These are phyloP conservation scores for Phytopythium kandeliae DNA, from an alignment of 352 stramenopile species.

Conservation along the genomic window DNA sequence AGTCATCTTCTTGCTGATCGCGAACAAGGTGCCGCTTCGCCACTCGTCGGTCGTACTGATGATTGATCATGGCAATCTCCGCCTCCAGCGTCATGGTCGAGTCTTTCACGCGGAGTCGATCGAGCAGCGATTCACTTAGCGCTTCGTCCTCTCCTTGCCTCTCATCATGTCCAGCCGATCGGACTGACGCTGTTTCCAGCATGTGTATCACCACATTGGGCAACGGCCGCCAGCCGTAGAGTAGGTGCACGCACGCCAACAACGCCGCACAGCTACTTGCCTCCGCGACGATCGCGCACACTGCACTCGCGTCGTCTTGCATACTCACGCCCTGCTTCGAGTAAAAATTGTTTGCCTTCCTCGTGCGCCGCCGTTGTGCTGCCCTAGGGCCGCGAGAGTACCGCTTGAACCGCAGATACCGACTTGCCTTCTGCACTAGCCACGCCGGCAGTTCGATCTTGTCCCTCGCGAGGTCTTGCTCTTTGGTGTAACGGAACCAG, in stretches of 20 bases:
- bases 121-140: constrained; percentile 34
- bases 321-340: constrained; percentile 63
- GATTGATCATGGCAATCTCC: constrained; percentile 68
- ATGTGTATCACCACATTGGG: constrained; percentile 70
- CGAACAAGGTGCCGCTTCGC: constrained; percentile 50
- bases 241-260: constrained; percentile 67
- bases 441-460: constrained; percentile 41
- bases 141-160: constrained; percentile 5
- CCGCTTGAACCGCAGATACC: constrained; percentile 82
- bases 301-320: constrained; percentile 50
- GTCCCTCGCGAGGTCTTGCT: constrained; percentile 30
- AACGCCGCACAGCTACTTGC: constrained; percentile 73
- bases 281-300: constrained; percentile 71
- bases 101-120: constrained; percentile 29
- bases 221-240: constrained; percentile 70
- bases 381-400: constrained; percentile 70
- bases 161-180: not conserved
- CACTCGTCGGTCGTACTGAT: constrained; percentile 67
- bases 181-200: constrained; percentile 17
- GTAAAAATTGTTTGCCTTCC: constrained; percentile 77
- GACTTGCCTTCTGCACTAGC: constrained; percentile 70
- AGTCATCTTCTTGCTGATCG: constrained; percentile 20
- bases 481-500: constrained; percentile 52
- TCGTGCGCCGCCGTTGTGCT: constrained; percentile 37
- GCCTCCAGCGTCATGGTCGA: constrained; percentile 47